Evolutionary conservation across 805 yeast genomes (phyloP), one percentile per base, ranked within the genome.

Genomic region (Vanderwaltozyma polyspora): DNA sequence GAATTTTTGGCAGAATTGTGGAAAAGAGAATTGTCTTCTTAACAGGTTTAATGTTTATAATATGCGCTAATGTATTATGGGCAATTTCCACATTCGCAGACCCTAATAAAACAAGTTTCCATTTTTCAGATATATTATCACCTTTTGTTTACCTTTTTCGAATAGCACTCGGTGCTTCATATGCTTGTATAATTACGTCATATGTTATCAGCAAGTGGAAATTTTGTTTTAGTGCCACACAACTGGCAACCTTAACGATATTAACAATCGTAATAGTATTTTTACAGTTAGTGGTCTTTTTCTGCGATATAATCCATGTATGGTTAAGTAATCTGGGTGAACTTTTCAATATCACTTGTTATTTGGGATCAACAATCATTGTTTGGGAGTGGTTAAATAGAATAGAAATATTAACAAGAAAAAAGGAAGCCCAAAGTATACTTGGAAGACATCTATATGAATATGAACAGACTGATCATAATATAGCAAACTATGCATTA

Each of bases 381-480:
- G 82, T 82, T 1, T 81, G 93, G 91, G 93, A 82, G 55, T 84
- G 93, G 89, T 68, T 80, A 40, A 81, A 79, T 48, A 65, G 80
- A 41, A 66, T 78, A 36, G 68, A 70, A 33, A 62, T 68, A 10
- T 54, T 78, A 27, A 76, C 74, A 57, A 70, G 72, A 41, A 61
- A 60, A 12, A 67, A 69, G 35, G 87, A 81, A 45, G 73, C 74
- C 28, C 77, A 75, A 39, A 83, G 89, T 6, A 70, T 82, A 5
- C 52, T 84, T 26, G 94, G 94, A 1, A 62, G 93, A 39, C 75
- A 76, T 13, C 71, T 80, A 29, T 79, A 73, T 49, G 89, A 79
- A 42, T 87, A 79, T 36, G 85, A 77, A 35, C 56, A 59, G 33
- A 44, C 43, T 32, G 45, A 46, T 34, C 52, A 48, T 25, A 46